These are phyloP conservation scores for Penicillium canariense DNA, from an alignment of 495 filamentous ascomycete genomes.

Conservation along the genomic window DNA sequence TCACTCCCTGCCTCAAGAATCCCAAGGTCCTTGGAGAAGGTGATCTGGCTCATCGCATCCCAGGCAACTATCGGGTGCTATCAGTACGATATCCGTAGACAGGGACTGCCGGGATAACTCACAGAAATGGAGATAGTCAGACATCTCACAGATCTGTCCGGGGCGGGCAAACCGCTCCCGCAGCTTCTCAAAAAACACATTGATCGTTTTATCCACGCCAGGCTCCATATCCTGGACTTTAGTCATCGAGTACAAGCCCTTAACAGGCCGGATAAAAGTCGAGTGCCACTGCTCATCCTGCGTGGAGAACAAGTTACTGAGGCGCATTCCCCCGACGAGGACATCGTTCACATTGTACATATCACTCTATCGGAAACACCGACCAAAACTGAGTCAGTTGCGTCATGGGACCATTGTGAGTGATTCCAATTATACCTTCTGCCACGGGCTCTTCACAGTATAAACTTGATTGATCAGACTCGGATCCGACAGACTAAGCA, in stretches of 20 bases:
- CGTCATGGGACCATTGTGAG: not conserved
- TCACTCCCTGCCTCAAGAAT: constrained; percentile 24
- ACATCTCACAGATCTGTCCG: constrained; percentile 21
- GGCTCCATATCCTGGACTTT: constrained; percentile 29
- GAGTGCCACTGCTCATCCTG: constrained; percentile 33
- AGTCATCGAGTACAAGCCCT: constrained; percentile 28
- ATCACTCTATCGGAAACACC: constrained; percentile 16
- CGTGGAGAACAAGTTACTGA: constrained; percentile 31
- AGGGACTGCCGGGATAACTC: not conserved
- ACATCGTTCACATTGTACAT: constrained; percentile 33
- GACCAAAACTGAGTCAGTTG: not conserved
- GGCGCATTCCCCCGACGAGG: constrained; percentile 17
- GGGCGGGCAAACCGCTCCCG: constrained; percentile 18
- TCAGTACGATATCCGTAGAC: not conserved
- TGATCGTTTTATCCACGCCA: constrained; percentile 25
- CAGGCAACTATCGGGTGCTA: constrained; percentile 29
- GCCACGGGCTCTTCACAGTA: constrained; percentile 31
- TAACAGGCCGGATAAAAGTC: constrained; percentile 25
- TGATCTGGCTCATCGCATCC: constrained; percentile 36
- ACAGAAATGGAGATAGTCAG: constrained; percentile 22
- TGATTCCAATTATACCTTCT: constrained; percentile 21
- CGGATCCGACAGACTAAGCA: constrained; percentile 37
- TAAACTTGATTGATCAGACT: constrained; percentile 31
- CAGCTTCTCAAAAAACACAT: constrained; percentile 26
- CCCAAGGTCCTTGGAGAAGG: constrained; percentile 32